A percentile compares a stretch with the other conserved stretches of the same genome.
Conservation (phyloP, 768 basidiomycete species). For the Trichaptum fuscoviolaceum region DNA sequence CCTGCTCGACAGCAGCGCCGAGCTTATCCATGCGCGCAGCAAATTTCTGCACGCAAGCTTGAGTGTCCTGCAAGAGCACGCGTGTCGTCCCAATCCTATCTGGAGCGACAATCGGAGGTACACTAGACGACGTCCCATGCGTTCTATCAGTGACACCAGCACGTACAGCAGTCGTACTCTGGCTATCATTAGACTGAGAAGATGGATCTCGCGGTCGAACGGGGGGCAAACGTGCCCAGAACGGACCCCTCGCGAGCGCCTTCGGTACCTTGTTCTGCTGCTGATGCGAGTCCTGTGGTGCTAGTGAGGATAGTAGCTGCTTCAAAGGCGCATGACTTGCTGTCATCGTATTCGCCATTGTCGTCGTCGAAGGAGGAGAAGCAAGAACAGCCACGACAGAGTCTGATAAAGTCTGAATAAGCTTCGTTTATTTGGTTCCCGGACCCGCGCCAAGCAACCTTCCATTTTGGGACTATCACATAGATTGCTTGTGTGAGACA, state of each 20-base stretch:
- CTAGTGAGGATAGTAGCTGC: neutral
- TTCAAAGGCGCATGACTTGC: neutral
- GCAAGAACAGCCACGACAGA: neutral
- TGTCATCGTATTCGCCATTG: neutral
- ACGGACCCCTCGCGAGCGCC: neutral
- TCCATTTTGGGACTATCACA: neutral
- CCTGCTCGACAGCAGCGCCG: constrained; percentile 42
- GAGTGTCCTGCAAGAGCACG: constrained; percentile 69
- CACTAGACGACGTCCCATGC: constrained; percentile 26
- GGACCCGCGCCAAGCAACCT: neutral
- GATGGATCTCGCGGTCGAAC: neutral
- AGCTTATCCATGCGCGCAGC: constrained; percentile 51
- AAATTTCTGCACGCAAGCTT: constrained; percentile 65
- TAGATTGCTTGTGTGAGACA: neutral
- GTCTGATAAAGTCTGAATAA: neutral
- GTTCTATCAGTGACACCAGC: neutral
- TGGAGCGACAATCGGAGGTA: neutral
- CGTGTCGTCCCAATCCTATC: constrained; percentile 68
- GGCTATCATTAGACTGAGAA: neutral
- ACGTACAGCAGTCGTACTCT: neutral
- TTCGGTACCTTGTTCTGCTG: neutral
- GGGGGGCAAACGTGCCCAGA: neutral
- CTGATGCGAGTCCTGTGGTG: neutral
- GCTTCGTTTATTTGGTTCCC: neutral
- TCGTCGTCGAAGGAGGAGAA: neutral